Base-by-base conservation (phyloP, 495 filamentous ascomycete species). In the Lentithecium fluviatile region DNA sequence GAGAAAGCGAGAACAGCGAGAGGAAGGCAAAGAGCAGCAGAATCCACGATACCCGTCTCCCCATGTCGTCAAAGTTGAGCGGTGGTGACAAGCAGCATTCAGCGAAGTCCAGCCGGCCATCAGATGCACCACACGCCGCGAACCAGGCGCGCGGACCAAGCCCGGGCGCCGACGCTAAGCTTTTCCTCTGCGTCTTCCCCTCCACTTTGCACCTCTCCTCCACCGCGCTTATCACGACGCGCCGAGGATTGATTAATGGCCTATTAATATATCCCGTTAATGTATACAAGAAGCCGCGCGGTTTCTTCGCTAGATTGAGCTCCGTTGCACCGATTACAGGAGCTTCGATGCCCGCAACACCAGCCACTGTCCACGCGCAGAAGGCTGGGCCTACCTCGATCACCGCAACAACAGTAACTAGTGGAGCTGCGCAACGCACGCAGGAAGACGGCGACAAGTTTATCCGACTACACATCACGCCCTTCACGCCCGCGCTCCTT, bases 391-490 rank as follows among this genome's bases (percentile, higher is more conserved):
- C 54, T 19, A 15, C 52, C n/a, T 24, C 52, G 0, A 20, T n/a
- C n/a, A n/a, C 47, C 26, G 17, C 53, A 7, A 25, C 60, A n/a
- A 21, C 26, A 10, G 37, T 25, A 52, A 56, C 15, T 7, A 19
- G 15, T 12, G 43, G 3, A 56, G 45, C 42, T 5, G 17, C 58
- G 25, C 47, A 37, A 13, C 6, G 47, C 46, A 36, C 54, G 15
- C 65, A 46, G 19, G 23, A 38, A 19, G 60, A 66, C 17, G 66
- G 60, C 19, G 20, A 42, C 6, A 34, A 13, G 45, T 17, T 20
- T 17, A 56, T 62, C n/a, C 34, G 60, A 19, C 37, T 98, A 23
- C 89, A 98, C 71, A 91, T 98, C 62, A 86, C 88, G 6, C 94
- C 94, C 21, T 77, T 97, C 45, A 89, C 83, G 61, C 75, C 87